phyloP scores from a whole-genome alignment of 2,329 filamentous ascomycete species.

The Ophiocordyceps polyrhachis-furcata region DNA sequence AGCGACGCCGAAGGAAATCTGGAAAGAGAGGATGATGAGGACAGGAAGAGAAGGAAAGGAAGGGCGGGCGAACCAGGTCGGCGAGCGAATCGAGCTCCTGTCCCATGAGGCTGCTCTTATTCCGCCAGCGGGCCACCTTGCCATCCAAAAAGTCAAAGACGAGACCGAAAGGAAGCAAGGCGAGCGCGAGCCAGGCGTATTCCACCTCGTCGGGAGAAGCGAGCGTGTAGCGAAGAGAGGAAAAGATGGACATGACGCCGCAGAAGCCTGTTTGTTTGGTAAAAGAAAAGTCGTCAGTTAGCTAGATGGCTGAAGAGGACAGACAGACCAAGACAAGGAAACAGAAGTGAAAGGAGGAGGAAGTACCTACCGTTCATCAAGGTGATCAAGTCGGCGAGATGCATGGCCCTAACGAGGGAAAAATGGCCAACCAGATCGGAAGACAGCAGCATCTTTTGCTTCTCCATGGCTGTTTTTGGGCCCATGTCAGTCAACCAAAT shows the following conservation, averaged over 20 bases:
- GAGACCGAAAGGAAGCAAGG: conserved; percentile 75
- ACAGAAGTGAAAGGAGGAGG: neutral
- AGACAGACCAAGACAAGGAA: neutral
- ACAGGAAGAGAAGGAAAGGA: neutral
- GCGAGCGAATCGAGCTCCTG: conserved; percentile 93
- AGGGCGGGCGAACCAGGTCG: conserved; percentile 66
- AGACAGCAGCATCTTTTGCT: conserved; percentile 57
- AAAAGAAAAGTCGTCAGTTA: neutral
- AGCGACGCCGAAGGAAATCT: conserved; percentile 92
- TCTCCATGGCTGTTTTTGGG: conserved; percentile 37
- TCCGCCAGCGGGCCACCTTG: conserved; percentile 86
- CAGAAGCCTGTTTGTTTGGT: conserved; percentile 40
- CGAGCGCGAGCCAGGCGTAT: conserved; percentile 67
- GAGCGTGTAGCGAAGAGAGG: conserved; percentile 82
- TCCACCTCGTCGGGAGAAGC: conserved; percentile 44
- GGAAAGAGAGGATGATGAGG: neutral
- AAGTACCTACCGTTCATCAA: conserved; percentile 57
- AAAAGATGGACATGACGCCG: conserved; percentile 89
- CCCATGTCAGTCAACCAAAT: neutral
- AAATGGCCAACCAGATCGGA: conserved; percentile 52
- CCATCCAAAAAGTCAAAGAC: conserved; percentile 99
- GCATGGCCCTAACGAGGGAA: conserved; percentile 46
- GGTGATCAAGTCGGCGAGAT: conserved; percentile 71
- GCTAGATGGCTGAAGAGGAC: neutral
- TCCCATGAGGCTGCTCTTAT: conserved; percentile 95